Conservation (phyloP, 495 filamentous ascomycete species). For the Chaetomium fimeti region DNA sequence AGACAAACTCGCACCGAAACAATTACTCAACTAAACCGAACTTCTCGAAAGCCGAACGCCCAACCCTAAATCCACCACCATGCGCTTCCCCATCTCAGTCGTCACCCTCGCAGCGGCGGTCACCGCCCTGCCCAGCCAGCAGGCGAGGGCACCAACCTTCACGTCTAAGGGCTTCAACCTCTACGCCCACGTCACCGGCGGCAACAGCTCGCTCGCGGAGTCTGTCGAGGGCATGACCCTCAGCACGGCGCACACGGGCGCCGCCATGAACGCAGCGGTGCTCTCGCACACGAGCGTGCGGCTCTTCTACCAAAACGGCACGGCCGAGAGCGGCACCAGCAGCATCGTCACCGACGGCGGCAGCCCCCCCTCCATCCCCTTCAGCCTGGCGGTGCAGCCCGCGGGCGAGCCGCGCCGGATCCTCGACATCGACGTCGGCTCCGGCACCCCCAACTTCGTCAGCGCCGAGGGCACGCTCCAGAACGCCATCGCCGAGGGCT, state of each 20-base stretch:
- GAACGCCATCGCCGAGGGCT: conserved; percentile 22
- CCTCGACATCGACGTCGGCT: conserved; percentile 30
- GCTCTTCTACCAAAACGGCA: conserved; percentile 43
- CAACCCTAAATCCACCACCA: neutral
- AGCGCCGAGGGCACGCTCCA: conserved; percentile 22
- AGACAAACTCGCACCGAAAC: neutral
- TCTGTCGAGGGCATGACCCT: conserved; percentile 30
- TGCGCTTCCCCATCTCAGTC: neutral
- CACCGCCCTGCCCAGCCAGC: neutral
- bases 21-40: neutral
- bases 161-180: conserved; percentile 34
- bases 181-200: conserved; percentile 33
- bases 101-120: conserved; percentile 8
- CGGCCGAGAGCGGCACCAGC: conserved; percentile 21
- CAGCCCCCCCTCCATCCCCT: conserved; percentile 31
- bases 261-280: conserved; percentile 36
- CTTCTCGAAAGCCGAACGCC: neutral
- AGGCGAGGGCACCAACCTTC: neutral
- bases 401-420: conserved; percentile 14
- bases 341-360: conserved; percentile 37
- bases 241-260: conserved; percentile 33
- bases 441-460: conserved; percentile 25
- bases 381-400: conserved; percentile 28
- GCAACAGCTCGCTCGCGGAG: conserved; percentile 28
- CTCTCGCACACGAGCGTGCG: conserved; percentile 25